Evolutionary conservation across 495 filamentous ascomycete genomes (phyloP), one percentile per base, ranked within the genome.

Genomic region (Beverwykella pulmonaria): DNA sequence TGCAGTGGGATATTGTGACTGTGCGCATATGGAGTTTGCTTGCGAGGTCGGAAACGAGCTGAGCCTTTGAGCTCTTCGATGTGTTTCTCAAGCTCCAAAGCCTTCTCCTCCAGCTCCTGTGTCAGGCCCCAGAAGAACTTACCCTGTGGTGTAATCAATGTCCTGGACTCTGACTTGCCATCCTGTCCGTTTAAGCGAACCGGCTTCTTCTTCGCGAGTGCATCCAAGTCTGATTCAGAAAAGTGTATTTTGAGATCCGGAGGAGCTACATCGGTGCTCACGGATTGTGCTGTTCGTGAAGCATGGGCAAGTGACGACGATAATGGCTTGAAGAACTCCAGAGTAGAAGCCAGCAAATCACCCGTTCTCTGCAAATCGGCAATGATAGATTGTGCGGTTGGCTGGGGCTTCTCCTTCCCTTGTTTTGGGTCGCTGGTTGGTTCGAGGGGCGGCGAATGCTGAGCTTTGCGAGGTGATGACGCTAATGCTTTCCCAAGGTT

Each of bases 111-210:
- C 71, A 95, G 90, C 29, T 90, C 88, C 15, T 81, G 73, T 12
- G 83, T 88, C 22, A 98, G 79, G 65, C 92, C 91, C 39, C 86
- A 86, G 27, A 97, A 81, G 58, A 90, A 88, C 59, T 88, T 86
- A 3, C 92, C 92, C 61, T 89, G 87, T 2, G 92, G 91, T 0
- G 90, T 92, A 55, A 94, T 86, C 50, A 94, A 78, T 56, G 86
- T 83, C 26, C 83, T 80, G 30, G 72, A 73, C 59, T 70, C 71
- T 29, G 69, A 50, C 15, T 68, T 71, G 19, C 67, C 66, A 25
- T 75, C 69, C 7, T 70, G 58, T 29, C 74, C 75, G 12, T 71
- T 80, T n/a, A 77, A 73, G 30, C 73, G 62, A 30, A 82, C 74
- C 47, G 84, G 79, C 25, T 79, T 73, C 22, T 76, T 65, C 48